Evolutionary conservation across 2,329 filamentous ascomycete genomes (phyloP).

Genomic region (Blumeria graminis): DNA sequence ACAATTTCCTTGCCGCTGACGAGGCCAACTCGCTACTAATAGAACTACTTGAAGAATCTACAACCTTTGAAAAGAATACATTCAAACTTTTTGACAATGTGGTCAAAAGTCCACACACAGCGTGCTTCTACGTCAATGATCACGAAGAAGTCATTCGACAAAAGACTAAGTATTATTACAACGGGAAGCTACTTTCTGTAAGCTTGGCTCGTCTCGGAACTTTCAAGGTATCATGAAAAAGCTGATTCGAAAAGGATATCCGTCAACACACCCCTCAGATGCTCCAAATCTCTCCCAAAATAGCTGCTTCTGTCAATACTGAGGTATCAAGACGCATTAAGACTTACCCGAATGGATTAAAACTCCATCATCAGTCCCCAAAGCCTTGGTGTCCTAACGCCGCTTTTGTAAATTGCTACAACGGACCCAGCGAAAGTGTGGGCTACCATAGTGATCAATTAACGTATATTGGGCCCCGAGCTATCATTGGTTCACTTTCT

Average conservation of each 20-base stretch:
- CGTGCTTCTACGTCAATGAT: constrained; percentile 59
- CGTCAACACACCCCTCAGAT: constrained; percentile 55
- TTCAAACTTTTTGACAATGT: constrained; percentile 80
- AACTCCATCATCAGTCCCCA: constrained; percentile 55
- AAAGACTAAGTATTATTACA: constrained; percentile 65
- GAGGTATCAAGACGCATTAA: constrained; percentile 52
- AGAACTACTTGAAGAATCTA: constrained; percentile 53
- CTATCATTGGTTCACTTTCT: constrained; percentile 74
- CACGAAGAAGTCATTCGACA: constrained; percentile 44
- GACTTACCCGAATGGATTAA: constrained; percentile 40
- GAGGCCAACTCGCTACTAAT: constrained; percentile 49
- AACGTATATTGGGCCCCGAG: constrained; percentile 73
- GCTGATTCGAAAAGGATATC: constrained; percentile 30
- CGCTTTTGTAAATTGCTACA: constrained; percentile 86
- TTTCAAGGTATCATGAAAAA: background rate
- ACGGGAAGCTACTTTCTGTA: constrained; percentile 47
- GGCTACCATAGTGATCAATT: constrained; percentile 86
- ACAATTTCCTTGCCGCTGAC: constrained; percentile 57
- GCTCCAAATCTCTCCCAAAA: constrained; percentile 38
- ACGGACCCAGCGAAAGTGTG: constrained; percentile 56
- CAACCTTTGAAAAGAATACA: constrained; percentile 41
- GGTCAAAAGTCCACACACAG: constrained; percentile 65
- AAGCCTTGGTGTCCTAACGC: constrained; percentile 62
- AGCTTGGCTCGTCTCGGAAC: constrained; percentile 4
- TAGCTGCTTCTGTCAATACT: constrained; percentile 51